phyloP scores from a whole-genome alignment of 768 basidiomycete species.

The Mrakia hoshinonis region DNA sequence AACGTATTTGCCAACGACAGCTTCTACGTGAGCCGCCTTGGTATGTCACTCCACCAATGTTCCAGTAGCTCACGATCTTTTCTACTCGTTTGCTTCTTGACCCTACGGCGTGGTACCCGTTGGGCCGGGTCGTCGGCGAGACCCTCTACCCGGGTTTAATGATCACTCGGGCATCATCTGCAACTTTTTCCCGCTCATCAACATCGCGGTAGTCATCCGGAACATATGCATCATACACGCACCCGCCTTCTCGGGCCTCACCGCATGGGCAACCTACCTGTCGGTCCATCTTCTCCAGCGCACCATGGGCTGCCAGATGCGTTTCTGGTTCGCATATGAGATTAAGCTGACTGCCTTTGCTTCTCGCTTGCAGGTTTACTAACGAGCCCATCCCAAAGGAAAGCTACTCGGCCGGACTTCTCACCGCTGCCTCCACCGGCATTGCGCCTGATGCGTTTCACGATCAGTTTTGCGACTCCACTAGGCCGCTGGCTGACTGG shows the following conservation, averaged over 20 bases:
- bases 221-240: conserved; percentile 95
- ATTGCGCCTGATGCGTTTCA: conserved; percentile 61
- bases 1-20: conserved; percentile 81
- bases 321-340: neutral
- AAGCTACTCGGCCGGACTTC: conserved; percentile 65
- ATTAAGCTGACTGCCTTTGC: too few relatives aligned
- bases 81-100: conserved; percentile 49
- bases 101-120: conserved; percentile 97
- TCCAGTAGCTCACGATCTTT: neutral
- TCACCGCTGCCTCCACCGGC: conserved; percentile 95
- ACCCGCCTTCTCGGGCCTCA: conserved; percentile 91
- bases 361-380: conserved; percentile 68
- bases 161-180: conserved; percentile 98
- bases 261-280: conserved; percentile 96
- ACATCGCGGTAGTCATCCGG: conserved; percentile 93
- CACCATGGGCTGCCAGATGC: neutral
- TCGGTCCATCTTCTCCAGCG: conserved; percentile 41
- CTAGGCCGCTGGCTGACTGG: neutral
- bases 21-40: conserved; percentile 66
- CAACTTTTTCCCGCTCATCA: conserved; percentile 72
- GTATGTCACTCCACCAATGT: neutral
- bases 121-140: conserved; percentile 95
- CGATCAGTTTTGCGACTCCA: neutral
- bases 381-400: conserved; percentile 84
- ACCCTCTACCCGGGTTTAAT: conserved; percentile 97